These are phyloP conservation scores for Glarea lozoyensis DNA, from an alignment of 495 filamentous ascomycete species.

Conservation along the genomic window DNA sequence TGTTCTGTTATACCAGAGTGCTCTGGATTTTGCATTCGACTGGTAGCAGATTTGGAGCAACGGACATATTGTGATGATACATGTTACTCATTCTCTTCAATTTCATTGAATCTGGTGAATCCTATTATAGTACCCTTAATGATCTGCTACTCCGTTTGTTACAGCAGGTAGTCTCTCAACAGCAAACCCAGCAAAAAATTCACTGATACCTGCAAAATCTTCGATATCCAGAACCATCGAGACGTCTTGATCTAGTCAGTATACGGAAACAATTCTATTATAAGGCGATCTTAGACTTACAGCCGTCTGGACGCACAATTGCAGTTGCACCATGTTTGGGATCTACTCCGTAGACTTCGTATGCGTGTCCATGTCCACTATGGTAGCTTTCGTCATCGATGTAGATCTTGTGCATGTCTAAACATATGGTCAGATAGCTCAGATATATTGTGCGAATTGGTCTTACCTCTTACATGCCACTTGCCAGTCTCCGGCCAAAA, in stretches of 20 bases:
- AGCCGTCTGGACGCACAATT: slow-evolving; percentile 61
- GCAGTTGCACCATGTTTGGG: slow-evolving; percentile 43
- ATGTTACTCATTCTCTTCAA: no score
- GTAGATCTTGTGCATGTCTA: slow-evolving; percentile 56
- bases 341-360: slow-evolving; percentile 51
- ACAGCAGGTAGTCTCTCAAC: no score
- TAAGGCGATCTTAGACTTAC: slow-evolving; percentile 40
- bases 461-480: slow-evolving; percentile 47
- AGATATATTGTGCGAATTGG: neutral
- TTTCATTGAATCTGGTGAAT: no score
- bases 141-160: no score
- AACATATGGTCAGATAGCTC: neutral
- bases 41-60: no score
- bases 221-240: neutral
- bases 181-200: neutral
- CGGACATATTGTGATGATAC: no score
- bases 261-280: no score
- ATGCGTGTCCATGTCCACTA: slow-evolving; percentile 52
- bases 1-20: no score
- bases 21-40: no score
- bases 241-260: no score
- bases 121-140: no score
- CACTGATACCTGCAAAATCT: neutral
- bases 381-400: slow-evolving; percentile 62
- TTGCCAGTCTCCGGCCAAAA: slow-evolving; percentile 53